phyloP scores from a whole-genome alignment of 2,329 filamentous ascomycete species.

The Claviceps monticola region DNA sequence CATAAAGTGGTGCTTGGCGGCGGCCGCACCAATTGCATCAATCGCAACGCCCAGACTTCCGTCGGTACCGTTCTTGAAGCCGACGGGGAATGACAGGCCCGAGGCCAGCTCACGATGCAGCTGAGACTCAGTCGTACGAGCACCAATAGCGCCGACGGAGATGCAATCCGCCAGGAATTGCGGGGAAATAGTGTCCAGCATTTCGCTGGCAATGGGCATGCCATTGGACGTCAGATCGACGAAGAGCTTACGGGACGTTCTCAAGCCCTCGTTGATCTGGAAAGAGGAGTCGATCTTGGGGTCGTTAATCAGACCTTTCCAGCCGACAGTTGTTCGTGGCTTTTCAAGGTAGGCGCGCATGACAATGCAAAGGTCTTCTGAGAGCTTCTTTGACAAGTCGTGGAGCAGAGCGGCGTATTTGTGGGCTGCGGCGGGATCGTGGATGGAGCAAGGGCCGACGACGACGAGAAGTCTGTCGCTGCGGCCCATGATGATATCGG shows the following conservation, averaged over 20 bases:
- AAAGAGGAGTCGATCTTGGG: conserved; percentile 94
- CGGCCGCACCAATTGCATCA: conserved; percentile 82
- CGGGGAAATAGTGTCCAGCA: conserved; percentile 97
- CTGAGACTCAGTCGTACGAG: conserved; percentile 91
- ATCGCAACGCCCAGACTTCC: conserved; percentile 83
- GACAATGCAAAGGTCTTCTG: conserved; percentile 74
- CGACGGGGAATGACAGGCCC: conserved; percentile 91
- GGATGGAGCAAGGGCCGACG: conserved; percentile 91
- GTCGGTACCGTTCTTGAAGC: conserved; percentile 99
- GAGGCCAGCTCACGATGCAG: conserved; percentile 91
- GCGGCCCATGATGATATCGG: conserved; percentile 63
- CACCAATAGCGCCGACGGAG: conserved; percentile 88
- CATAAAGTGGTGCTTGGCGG: conserved; percentile 90
- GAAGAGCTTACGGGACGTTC: conserved; percentile 86
- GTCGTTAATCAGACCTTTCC: conserved; percentile 99
- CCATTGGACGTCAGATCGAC: conserved; percentile 73
- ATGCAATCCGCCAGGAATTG: conserved; percentile 96
- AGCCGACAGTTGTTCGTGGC: conserved; percentile 92
- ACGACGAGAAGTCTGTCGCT: conserved; percentile 86
- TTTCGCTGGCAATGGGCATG: conserved; percentile 93
- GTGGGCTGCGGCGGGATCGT: conserved; percentile 76
- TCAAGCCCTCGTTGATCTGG: conserved; percentile 97
- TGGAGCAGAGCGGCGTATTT: conserved; percentile 79
- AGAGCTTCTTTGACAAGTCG: conserved; percentile 63
- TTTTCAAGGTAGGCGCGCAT: conserved; percentile 99